These are phyloP conservation scores for Penicillium samsonianum DNA, from an alignment of 495 filamentous ascomycete genomes.

Conservation along the genomic window DNA sequence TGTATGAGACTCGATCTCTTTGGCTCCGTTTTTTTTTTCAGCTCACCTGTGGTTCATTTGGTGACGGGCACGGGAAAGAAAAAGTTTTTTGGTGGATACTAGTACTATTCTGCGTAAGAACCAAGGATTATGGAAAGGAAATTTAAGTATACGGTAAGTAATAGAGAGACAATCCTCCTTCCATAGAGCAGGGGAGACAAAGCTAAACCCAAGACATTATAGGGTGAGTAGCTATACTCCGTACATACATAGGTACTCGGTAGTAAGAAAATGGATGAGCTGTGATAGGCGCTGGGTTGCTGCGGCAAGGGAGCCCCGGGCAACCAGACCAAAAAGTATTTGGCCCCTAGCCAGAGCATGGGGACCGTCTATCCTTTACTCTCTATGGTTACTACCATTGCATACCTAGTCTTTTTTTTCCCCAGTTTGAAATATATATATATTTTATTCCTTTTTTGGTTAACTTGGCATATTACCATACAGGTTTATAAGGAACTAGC, in stretches of 20 bases:
- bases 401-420: not conserved
- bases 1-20: constrained; percentile 13
- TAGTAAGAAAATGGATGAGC: constrained; percentile 5
- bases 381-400: not conserved
- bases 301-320: constrained; percentile 52
- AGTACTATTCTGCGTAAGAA: constrained; percentile 22
- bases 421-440: not conserved
- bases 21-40: constrained; percentile 12
- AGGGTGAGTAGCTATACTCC: no score
- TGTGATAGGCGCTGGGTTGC: constrained; percentile 44
- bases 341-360: constrained; percentile 10
- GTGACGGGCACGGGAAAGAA: constrained; percentile 15
- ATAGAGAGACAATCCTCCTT: constrained; percentile 3
- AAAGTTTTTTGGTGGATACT: constrained; percentile 19
- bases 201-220: constrained; percentile 2
- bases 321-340: constrained; percentile 34
- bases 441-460: not conserved
- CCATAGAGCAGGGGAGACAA: constrained; percentile 16
- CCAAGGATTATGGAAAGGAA: constrained; percentile 23
- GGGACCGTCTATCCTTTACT: constrained; percentile 9
- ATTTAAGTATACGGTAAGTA: not conserved
- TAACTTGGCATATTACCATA: not conserved
- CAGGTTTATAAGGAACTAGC: constrained; percentile 3
- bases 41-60: constrained; percentile 8
- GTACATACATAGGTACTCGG: no score